Base-by-base conservation (phyloP, 2,329 filamentous ascomycete genomes). In the Colletotrichum costaricense region DNA sequence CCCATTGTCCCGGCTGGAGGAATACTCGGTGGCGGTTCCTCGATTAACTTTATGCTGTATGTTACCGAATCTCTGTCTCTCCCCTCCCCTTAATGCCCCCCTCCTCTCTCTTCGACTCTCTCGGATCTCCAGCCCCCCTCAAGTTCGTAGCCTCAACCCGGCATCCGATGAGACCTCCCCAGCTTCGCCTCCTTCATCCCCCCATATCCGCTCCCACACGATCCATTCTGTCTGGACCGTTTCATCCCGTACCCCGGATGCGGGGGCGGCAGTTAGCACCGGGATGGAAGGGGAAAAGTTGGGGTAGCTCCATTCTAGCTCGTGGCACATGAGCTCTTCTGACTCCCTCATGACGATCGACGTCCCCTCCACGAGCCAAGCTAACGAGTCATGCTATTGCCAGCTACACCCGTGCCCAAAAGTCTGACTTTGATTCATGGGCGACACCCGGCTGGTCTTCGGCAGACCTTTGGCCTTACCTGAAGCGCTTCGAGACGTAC, bases 391-490 rank as follows among this genome's bases (percentile, higher is more conserved):
- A 65, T 60, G n/a, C 14, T 14, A n/a, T 28, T 11, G 2, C 8
- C 81, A 79, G 80, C 79, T 86, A 87, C 75, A 84, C 84, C 2
- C 79, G 85, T 33, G 84, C 83, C 14, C 84, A 87, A 75, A 79
- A 82, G 8, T 80, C 80, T 6, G 87, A 88, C 76, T 88, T 85
- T 66, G 87, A 90, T 75, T 83, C 84, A 7, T 90, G 88, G 88
- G 84, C 88, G 8, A 85, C 84, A 0, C 80, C 83, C 19, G 88
- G 88, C 0, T 90, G 88, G 88, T 79, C 79, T 19, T 81, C 84
- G 5, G 82, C 88, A 11, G 88, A 89, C 6, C 82, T 90, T 78
- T 72, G 86, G 3, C 87, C 87, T 0, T 84, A 87, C 69, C 78
- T 88, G 73, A 88, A 85, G 60, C 89, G 77, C 75, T 74, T 78